A percentile compares a stretch with the other conserved stretches of the same genome.
Conservation (phyloP, 2,329 filamentous ascomycete genomes). For the Chaetomium sp. region DNA sequence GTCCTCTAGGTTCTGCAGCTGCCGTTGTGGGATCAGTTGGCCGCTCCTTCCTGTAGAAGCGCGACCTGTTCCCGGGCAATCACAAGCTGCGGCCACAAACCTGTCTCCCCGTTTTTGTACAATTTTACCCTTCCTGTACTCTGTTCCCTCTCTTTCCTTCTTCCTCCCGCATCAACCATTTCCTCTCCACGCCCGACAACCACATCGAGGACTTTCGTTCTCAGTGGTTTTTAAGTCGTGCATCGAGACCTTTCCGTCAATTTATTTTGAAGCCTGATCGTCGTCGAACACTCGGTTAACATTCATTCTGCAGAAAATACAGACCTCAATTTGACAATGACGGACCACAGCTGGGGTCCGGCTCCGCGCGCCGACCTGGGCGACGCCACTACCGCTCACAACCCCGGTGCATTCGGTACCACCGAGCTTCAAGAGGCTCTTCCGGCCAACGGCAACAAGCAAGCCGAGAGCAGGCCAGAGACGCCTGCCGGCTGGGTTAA, state of each 20-base stretch:
- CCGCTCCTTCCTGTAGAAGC: not conserved
- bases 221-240: not conserved
- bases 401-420: constrained; percentile 24
- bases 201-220: not conserved
- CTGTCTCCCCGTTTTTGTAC: not conserved
- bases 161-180: not conserved
- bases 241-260: not conserved
- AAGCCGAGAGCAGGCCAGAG: constrained; percentile 20
- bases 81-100: not conserved
- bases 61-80: not conserved
- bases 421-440: constrained; percentile 35
- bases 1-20: not conserved
- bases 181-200: not conserved
- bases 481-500: constrained; percentile 48
- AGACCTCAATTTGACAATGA: constrained; percentile 20
- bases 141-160: not conserved
- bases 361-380: not conserved
- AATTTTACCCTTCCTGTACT: not conserved
- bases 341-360: constrained; percentile 18
- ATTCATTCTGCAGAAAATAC: not conserved
- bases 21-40: not conserved
- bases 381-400: not conserved
- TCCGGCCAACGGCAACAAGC: constrained; percentile 18
- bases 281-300: constrained; percentile 1
- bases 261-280: not conserved